phyloP scores from a whole-genome alignment of 352 stramenopile genomes.

The Pythium pyrilobum region DNA sequence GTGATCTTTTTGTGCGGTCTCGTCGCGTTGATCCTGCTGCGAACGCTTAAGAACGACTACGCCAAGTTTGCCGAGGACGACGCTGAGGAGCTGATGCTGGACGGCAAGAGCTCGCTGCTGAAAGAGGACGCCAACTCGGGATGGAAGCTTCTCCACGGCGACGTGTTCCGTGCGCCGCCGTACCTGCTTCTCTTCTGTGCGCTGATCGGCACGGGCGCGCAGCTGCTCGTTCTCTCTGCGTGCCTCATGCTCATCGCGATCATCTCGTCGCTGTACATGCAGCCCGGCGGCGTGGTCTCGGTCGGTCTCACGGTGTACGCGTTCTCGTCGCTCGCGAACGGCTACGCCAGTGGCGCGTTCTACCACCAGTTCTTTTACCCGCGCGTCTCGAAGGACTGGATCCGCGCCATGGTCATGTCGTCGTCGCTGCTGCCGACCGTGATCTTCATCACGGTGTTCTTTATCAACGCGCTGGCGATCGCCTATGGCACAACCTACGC shows the following conservation, averaged over 20 bases:
- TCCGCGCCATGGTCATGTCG: conserved; percentile 84
- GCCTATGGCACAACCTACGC: conserved; percentile 83
- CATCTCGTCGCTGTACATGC: conserved; percentile 93
- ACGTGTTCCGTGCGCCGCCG: conserved; percentile 91
- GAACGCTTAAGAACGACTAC: conserved; percentile 94
- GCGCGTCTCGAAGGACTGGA: conserved; percentile 88
- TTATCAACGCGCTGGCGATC: conserved; percentile 83
- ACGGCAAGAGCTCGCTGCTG: conserved; percentile 72
- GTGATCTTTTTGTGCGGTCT: conserved; percentile 95
- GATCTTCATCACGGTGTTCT: conserved; percentile 84
- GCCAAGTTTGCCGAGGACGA: conserved; percentile 87
- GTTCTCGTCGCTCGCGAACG: conserved; percentile 88
- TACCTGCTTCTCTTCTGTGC: conserved; percentile 95
- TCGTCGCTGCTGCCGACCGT: conserved; percentile 67
- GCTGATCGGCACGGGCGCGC: conserved; percentile 93
- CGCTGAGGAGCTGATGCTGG: conserved; percentile 81
- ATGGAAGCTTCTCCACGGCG: conserved; percentile 96
- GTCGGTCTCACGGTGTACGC: conserved; percentile 94
- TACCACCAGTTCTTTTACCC: conserved; percentile 92
- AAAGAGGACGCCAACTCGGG: conserved; percentile 85
- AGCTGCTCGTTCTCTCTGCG: conserved; percentile 92
- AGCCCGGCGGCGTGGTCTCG: conserved; percentile 94
- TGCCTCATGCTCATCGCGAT: conserved; percentile 96
- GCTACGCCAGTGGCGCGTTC: conserved; percentile 86
- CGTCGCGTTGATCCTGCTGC: conserved; percentile 91